Percentiles rank a stretch among this genome's conserved stretches.
Evolutionary conservation across 2,329 filamentous ascomycete genomes (phyloP).

Genomic region (Trichoderma simmonsii): DNA sequence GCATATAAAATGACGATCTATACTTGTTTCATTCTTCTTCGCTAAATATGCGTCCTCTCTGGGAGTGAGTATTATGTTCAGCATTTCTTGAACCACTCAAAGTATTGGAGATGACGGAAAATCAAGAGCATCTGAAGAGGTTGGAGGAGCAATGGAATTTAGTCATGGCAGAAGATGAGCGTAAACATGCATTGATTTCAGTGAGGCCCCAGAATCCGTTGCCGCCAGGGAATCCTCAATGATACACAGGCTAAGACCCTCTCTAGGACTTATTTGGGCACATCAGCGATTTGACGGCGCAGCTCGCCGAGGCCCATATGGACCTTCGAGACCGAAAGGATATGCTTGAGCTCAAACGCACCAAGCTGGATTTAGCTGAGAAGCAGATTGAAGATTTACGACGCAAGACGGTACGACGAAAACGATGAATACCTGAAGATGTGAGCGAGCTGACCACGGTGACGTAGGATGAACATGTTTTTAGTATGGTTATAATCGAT

Average conservation of each 20-base stretch:
- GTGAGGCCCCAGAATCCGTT: background rate
- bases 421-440: background rate
- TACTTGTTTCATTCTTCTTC: background rate
- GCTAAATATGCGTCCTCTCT: background rate
- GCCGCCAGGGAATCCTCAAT: background rate
- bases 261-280: conserved; percentile 12
- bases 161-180: conserved; percentile 17
- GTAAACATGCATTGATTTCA: conserved; percentile 10
- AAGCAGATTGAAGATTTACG: conserved; percentile 17
- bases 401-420: conserved; percentile 4
- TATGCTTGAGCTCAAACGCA: conserved; percentile 18
- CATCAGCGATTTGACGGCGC: conserved; percentile 5
- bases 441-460: background rate
- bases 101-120: conserved; percentile 12
- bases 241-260: background rate
- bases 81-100: background rate
- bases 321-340: conserved; percentile 19
- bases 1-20: conserved; percentile 15
- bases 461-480: conserved; percentile 25
- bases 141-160: conserved; percentile 12
- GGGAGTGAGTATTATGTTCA: conserved; percentile 2
- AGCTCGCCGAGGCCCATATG: conserved; percentile 17
- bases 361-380: conserved; percentile 8
- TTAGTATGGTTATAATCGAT: conserved; percentile 37
- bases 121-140: conserved; percentile 10